phyloP scores from a whole-genome alignment of 768 basidiomycete genomes.

The Tubosaeta sp. region DNA sequence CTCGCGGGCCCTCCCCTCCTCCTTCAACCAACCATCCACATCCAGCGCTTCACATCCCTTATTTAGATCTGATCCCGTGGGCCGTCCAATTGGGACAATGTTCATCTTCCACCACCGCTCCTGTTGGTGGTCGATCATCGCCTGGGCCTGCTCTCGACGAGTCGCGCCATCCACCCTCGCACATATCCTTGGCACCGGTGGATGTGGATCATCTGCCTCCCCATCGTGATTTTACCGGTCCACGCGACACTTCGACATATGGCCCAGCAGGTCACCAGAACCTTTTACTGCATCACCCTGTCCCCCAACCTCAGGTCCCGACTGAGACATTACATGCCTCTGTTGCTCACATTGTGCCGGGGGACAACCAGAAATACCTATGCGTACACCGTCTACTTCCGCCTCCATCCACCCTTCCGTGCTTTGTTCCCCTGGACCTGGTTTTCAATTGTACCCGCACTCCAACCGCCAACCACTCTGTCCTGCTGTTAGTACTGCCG shows the following conservation, averaged over 20 bases:
- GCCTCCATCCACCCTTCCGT: conserved; percentile 59
- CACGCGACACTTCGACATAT: conserved; percentile 42
- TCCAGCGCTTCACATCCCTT: conserved; percentile 34
- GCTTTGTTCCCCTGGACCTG: conserved; percentile 47
- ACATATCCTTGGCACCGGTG: conserved; percentile 78
- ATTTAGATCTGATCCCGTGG: conserved; percentile 67
- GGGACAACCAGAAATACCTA: conserved; percentile 51
- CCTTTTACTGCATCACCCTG: conserved; percentile 64
- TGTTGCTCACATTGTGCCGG: conserved; percentile 32
- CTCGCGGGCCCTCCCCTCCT: conserved; percentile 65
- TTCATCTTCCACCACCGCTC: conserved; percentile 56
- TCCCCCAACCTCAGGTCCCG: conserved; percentile 54
- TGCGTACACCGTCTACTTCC: conserved; percentile 54
- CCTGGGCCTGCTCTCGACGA: conserved; percentile 77
- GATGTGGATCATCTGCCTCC: conserved; percentile 53
- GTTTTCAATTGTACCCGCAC: conserved; percentile 46
- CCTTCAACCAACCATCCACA: conserved; percentile 41
- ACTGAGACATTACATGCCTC: conserved; percentile 48
- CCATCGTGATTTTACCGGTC: conserved; percentile 53
- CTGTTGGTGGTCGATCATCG: conserved; percentile 44
- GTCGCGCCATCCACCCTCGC: conserved; percentile 58
- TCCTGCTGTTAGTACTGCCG: conserved; percentile 48
- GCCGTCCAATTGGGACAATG: conserved; percentile 34
- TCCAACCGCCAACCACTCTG: conserved; percentile 46
- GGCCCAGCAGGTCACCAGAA: conserved; percentile 55